A percentile compares a stretch with the other conserved stretches of the same genome.
Evolutionary conservation across 1,284 basidiomycete genomes (phyloP).

Genomic region (Ustilago trichophora): DNA sequence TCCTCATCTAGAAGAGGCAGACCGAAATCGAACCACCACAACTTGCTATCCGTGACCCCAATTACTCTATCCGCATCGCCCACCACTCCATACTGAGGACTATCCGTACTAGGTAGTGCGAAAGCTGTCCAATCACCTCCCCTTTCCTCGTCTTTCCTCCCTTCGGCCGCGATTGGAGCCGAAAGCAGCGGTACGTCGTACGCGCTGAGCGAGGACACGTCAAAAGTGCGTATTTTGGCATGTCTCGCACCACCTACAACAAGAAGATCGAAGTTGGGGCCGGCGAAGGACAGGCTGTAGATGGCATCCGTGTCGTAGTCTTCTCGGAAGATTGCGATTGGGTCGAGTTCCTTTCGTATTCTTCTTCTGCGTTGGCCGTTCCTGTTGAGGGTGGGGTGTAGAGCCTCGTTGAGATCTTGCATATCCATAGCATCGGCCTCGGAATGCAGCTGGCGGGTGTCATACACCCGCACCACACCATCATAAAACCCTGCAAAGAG

Average conservation of each 20-base stretch:
- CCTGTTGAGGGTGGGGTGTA: not conserved
- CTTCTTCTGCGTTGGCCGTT: not conserved
- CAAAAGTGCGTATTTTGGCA: slow-evolving; percentile 24
- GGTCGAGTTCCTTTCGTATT: slow-evolving; percentile 6
- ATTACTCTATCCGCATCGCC: slow-evolving; percentile 16
- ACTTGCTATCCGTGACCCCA: slow-evolving; percentile 25
- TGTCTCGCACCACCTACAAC: slow-evolving; percentile 25
- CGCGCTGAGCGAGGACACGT: slow-evolving; percentile 4
- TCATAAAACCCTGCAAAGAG: slow-evolving; percentile 51
- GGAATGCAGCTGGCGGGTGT: slow-evolving; percentile 30
- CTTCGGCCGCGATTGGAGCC: not conserved
- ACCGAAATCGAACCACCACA: slow-evolving; percentile 44
- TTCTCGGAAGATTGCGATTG: slow-evolving; percentile 19
- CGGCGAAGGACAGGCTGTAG: slow-evolving; percentile 39
- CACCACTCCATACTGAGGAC: slow-evolving; percentile 23
- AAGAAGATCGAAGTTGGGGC: slow-evolving; percentile 4
- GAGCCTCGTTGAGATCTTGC: not conserved
- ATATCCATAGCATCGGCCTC: not conserved
- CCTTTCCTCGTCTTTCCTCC: not conserved
- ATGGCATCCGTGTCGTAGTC: slow-evolving; percentile 27
- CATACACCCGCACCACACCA: slow-evolving; percentile 43
- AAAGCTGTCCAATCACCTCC: slow-evolving; percentile 33
- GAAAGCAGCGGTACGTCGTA: slow-evolving; percentile 17
- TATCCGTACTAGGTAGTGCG: slow-evolving; percentile 18
- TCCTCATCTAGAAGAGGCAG: no score